Conservation (phyloP, 202 grass and related monocot genomes). For the Eragrostis tef region DNA sequence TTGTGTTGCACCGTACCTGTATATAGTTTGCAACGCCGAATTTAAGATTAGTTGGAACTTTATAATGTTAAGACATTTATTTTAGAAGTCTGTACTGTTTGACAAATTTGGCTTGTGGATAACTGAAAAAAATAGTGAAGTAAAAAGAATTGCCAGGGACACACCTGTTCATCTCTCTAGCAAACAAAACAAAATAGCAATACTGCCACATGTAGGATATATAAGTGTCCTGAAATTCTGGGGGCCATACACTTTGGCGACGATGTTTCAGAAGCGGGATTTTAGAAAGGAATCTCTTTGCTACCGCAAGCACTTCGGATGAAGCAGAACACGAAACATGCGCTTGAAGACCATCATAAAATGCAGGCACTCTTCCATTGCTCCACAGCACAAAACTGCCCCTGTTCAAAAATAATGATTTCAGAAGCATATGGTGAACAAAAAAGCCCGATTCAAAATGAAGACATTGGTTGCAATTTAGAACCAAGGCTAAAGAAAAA, state of each 20-base stretch:
- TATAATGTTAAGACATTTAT: slow-evolving; percentile 20
- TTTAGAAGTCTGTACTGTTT: slow-evolving; percentile 11
- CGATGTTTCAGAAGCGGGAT: slow-evolving; percentile 74
- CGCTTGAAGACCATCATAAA: slow-evolving; percentile 82
- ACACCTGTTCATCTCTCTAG: slow-evolving; percentile 74
- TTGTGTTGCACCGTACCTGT: too few relatives aligned
- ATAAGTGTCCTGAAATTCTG: slow-evolving; percentile 57
- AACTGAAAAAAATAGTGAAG: background rate
- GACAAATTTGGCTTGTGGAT: background rate
- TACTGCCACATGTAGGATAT: slow-evolving; percentile 36
- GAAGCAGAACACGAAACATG: slow-evolving; percentile 74
- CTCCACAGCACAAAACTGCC: slow-evolving; percentile 75
- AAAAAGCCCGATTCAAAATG: slow-evolving; percentile 2
- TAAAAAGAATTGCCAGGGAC: background rate
- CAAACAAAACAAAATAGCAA: slow-evolving; percentile 88
- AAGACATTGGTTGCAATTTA: background rate
- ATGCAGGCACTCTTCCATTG: slow-evolving; percentile 49
- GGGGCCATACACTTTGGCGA: slow-evolving; percentile 67
- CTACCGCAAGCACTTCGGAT: slow-evolving; percentile 60
- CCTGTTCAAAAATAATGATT: background rate
- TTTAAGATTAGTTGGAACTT: background rate
- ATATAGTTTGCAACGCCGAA: too few relatives aligned
- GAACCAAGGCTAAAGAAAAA: background rate
- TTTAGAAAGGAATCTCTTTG: slow-evolving; percentile 62
- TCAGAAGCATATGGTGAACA: background rate